A percentile compares a stretch with the other conserved stretches of the same genome.
phyloP scores from a whole-genome alignment of 805 yeast genomes.

The Candida qinlingensis region DNA sequence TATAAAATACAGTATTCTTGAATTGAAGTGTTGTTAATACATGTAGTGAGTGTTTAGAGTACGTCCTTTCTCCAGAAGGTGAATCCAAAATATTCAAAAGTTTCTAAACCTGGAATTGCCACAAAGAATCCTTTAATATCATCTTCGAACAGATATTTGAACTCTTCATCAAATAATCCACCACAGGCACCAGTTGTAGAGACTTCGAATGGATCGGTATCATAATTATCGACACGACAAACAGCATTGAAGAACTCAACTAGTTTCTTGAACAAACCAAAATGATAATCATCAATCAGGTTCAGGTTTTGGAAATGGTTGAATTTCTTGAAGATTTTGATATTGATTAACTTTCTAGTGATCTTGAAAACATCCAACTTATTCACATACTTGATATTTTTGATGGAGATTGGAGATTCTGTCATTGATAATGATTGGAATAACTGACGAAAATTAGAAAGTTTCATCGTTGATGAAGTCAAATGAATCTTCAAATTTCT shows the following conservation, averaged over 20 bases:
- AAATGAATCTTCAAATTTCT: background rate
- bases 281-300: conserved; percentile 17
- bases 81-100: conserved; percentile 8
- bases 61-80: conserved; percentile 4
- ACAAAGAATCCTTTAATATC: conserved; percentile 4
- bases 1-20: too few relatives aligned
- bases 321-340: conserved; percentile 10
- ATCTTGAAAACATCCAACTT: conserved; percentile 5
- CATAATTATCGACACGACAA: conserved; percentile 18
- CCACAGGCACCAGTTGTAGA: background rate
- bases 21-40: too few relatives aligned
- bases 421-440: too few relatives aligned
- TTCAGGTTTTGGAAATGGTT: conserved; percentile 6
- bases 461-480: background rate
- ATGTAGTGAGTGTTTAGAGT: too few relatives aligned
- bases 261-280: conserved; percentile 11
- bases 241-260: conserved; percentile 16
- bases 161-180: conserved; percentile 4
- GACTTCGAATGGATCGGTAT: background rate
- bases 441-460: background rate
- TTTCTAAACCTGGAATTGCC: background rate
- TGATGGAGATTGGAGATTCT: background rate
- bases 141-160: conserved; percentile 8
- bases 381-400: conserved; percentile 1
- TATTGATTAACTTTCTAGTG: conserved; percentile 8